phyloP scores from a whole-genome alignment of 1,284 basidiomycete genomes.

The Malassezia nana region DNA sequence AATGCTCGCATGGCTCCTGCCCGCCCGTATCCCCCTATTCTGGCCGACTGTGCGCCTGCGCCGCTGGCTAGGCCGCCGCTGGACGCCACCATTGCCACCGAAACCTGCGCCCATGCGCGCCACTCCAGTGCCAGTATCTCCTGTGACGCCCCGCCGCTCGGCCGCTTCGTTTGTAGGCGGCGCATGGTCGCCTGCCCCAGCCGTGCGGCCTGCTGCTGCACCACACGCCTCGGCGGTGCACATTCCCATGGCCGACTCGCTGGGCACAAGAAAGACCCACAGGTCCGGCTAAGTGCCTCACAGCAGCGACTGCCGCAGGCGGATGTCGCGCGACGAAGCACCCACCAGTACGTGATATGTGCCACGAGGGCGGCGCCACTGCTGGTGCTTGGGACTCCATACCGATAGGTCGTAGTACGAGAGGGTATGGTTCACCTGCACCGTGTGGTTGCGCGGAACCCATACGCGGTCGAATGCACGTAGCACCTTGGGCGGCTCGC shows the following conservation, averaged over 20 bases:
- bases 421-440: constrained; percentile 21
- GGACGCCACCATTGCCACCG: neutral
- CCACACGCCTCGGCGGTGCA: constrained; percentile 9
- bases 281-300: neutral
- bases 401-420: constrained; percentile 31
- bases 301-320: constrained; percentile 5
- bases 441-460: constrained; percentile 20
- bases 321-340: constrained; percentile 29
- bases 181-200: constrained; percentile 10
- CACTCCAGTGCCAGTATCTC: neutral
- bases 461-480: constrained; percentile 31
- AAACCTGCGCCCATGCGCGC: neutral
- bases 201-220: neutral
- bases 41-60: constrained; percentile 37
- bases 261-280: constrained; percentile 4
- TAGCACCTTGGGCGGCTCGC: constrained; percentile 36
- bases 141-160: constrained; percentile 5
- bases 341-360: constrained; percentile 26
- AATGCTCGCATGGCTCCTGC: constrained; percentile 26
- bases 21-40: constrained; percentile 40
- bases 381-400: constrained; percentile 21
- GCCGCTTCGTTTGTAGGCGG: constrained; percentile 18
- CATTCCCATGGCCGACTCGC: constrained; percentile 7
- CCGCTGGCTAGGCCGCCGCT: constrained; percentile 1
- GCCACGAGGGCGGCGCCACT: constrained; percentile 32